phyloP scores from a whole-genome alignment of 768 basidiomycete genomes.

The Pisolithus orientalis region DNA sequence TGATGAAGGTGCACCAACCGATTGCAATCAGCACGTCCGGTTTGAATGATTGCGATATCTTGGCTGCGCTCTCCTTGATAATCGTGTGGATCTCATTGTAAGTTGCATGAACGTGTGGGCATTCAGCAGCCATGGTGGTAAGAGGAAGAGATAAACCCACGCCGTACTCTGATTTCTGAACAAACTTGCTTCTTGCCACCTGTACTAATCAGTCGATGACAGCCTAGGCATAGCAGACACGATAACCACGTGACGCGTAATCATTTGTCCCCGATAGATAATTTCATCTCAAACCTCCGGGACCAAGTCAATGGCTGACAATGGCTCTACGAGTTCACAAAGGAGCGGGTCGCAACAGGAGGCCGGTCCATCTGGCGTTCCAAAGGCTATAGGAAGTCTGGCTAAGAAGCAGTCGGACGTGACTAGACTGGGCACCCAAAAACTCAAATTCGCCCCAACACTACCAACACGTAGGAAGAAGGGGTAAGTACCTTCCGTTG shows the following conservation, averaged over 20 bases:
- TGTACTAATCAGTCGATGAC: too few relatives aligned
- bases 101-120: slow-evolving; percentile 64
- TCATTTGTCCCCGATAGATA: slow-evolving; percentile 2
- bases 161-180: too few relatives aligned
- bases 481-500: slow-evolving; percentile 38
- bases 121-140: slow-evolving; percentile 29
- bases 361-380: slow-evolving; percentile 16
- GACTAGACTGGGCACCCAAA: slow-evolving; percentile 68
- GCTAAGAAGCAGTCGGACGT: slow-evolving; percentile 67
- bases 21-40: slow-evolving; percentile 86
- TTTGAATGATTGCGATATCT: slow-evolving; percentile 73
- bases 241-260: not conserved
- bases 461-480: slow-evolving; percentile 73
- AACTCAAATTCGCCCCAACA: slow-evolving; percentile 76
- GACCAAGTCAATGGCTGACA: slow-evolving; percentile 1
- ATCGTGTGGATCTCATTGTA: slow-evolving; percentile 94
- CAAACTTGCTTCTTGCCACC: too few relatives aligned
- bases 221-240: too few relatives aligned
- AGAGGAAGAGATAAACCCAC: not conserved
- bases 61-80: slow-evolving; percentile 58
- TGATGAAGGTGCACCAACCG: slow-evolving; percentile 36
- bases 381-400: slow-evolving; percentile 71
- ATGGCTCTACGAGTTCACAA: not conserved
- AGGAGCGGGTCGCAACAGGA: not conserved
- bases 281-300: not conserved